Percentiles rank a stretch among this genome's conserved stretches.
phyloP scores from a whole-genome alignment of 768 basidiomycete species.

The Candolleomyces eurysporus region DNA sequence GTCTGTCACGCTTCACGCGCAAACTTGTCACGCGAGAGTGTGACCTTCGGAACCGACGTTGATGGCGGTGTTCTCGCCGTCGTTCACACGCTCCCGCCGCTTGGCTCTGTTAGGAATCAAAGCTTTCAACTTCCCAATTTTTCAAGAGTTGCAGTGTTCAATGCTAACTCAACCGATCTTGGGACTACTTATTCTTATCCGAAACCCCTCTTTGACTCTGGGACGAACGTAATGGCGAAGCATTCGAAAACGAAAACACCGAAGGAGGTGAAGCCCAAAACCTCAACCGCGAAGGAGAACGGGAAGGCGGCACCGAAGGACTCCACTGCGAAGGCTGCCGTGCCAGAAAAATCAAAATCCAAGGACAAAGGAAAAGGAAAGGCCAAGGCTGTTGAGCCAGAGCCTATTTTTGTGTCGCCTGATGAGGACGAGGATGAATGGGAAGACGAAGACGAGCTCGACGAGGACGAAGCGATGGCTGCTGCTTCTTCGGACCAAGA shows the following conservation, averaged over 20 bases:
- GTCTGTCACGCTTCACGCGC: conserved; percentile 8
- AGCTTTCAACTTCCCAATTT: conserved; percentile 1
- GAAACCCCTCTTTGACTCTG: neutral
- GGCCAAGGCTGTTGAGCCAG: neutral
- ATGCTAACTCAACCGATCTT: too few species aligned
- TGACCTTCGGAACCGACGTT: neutral
- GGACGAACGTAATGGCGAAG: neutral
- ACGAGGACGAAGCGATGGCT: conserved; percentile 14
- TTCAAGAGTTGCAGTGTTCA: neutral
- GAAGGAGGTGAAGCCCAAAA: conserved; percentile 12
- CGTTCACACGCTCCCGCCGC: neutral
- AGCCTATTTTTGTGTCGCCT: too few species aligned
- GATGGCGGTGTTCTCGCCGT: neutral
- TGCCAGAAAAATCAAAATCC: neutral
- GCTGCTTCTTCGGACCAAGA: conserved; percentile 12
- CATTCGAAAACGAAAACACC: neutral
- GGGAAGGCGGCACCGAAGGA: neutral
- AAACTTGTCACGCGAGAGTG: neutral
- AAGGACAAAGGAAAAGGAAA: neutral
- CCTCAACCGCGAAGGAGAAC: conserved; percentile 2
- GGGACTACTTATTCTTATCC: neutral
- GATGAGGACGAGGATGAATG: conserved; percentile 9
- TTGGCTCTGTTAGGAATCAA: conserved; percentile 2
- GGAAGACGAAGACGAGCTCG: conserved; percentile 15
- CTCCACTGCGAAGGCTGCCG: neutral